Base-by-base conservation (phyloP, 1,284 basidiomycete genomes). In the Laetiporus sulphureus region DNA sequence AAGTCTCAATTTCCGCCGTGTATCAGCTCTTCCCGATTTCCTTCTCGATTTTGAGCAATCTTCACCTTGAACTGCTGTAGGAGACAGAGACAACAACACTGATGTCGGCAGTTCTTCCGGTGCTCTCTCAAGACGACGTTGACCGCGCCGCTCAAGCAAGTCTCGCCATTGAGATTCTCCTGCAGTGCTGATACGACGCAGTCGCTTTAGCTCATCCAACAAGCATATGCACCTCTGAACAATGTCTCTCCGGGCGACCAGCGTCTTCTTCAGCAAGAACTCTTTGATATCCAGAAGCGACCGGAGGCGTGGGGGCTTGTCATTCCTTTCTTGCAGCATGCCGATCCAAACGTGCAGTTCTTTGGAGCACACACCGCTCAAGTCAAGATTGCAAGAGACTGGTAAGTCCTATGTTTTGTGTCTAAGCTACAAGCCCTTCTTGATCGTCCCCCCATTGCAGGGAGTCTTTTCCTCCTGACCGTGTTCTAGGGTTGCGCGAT, bases 311-410 rank as follows among this genome's bases (percentile, higher is more conserved):
- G 87, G 87, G 85, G 85, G 11, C 65, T 90, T 34, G 76, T 88
- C 21, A 68, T 86, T 31, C 85, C 87, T 0, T 73, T 90, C 48
- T 62, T 89, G 29, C 70, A 78, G 15, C 70, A 83, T 54, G 62
- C 69, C 49, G 84, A 92, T 60, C 70, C 73, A 36, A 89, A 89
- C 54, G 88, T 93, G 6, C 83, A 91, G 57, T 94, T 93, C 72
- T 93, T 91, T 58, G 89, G 90, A 4, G 91, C 91, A 4, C 90
- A 93, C 57, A 94, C 89, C 0, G 78, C 85, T 1, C 88, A 92
- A 58, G 87, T 92, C 47, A 94, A 94, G 73, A 90, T 93, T 52
- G 79, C 85, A 15, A 70, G 91, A 49, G 91, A 93, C 58, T 91
- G 90, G 90, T 91, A 55, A 52, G 80, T 15, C n/a, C 23, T 10